phyloP scores from a whole-genome alignment of 2,329 filamentous ascomycete species.

The Alternaria brassicae region DNA sequence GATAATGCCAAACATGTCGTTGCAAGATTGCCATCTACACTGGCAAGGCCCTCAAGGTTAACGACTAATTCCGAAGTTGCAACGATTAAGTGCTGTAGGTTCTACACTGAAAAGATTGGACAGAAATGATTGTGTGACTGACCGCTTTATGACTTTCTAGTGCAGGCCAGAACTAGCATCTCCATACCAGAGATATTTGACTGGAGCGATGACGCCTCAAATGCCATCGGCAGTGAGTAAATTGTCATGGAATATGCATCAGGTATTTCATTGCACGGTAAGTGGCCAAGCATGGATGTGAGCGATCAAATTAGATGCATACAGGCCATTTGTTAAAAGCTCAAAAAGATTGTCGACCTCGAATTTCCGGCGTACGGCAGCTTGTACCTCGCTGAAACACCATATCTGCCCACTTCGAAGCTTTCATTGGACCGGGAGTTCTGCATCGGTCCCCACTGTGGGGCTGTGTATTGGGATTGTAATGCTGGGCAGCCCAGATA shows the following conservation, averaged over 20 bases:
- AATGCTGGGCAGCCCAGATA: slow-evolving; percentile 42
- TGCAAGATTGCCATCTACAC: slow-evolving; percentile 52
- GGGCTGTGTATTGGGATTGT: slow-evolving; percentile 41
- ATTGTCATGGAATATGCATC: slow-evolving; percentile 51
- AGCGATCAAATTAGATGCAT: slow-evolving; percentile 27
- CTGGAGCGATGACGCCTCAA: slow-evolving; percentile 51
- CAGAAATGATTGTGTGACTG: slow-evolving; percentile 2
- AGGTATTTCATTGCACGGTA: slow-evolving; percentile 39
- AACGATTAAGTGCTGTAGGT: slow-evolving; percentile 54
- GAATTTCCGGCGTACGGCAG: slow-evolving; percentile 52
- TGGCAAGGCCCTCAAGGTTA: slow-evolving; percentile 49
- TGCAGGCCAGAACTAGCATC: slow-evolving; percentile 49
- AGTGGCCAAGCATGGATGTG: slow-evolving; percentile 43
- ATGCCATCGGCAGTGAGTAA: slow-evolving; percentile 48
- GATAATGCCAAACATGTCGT: slow-evolving; percentile 50
- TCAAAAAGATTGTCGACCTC: slow-evolving; percentile 42
- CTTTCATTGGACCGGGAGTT: slow-evolving; percentile 27
- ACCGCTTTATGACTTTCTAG: slow-evolving; percentile 31
- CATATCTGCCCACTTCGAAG: slow-evolving; percentile 18
- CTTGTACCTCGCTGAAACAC: slow-evolving; percentile 34
- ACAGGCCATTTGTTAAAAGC: slow-evolving; percentile 35
- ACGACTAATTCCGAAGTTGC: slow-evolving; percentile 56
- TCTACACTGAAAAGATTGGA: slow-evolving; percentile 11
- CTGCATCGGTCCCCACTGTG: slow-evolving; percentile 44
- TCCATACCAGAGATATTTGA: slow-evolving; percentile 54